Evolutionary conservation across 2,329 filamentous ascomycete genomes (phyloP).

Genomic region (Hirsutella thompsonii): DNA sequence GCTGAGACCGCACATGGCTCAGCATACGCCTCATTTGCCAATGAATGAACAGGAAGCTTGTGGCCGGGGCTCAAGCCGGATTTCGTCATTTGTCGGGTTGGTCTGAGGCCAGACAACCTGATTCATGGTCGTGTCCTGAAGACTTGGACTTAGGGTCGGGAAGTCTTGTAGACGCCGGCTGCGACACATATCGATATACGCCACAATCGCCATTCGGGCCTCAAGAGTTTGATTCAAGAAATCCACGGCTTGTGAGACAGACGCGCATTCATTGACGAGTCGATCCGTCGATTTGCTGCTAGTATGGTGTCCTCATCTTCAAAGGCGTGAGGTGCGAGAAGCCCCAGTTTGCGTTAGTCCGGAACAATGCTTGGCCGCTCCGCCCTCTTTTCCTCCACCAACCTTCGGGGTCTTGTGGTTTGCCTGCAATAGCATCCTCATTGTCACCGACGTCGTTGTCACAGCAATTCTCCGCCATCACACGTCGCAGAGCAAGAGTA

Average conservation of each 20-base stretch:
- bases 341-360: no score
- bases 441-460: no score
- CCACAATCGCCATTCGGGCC: neutral
- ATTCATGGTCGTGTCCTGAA: conserved; percentile 31
- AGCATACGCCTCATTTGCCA: conserved; percentile 46
- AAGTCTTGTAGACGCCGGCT: conserved; percentile 16
- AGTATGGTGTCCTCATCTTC: no score
- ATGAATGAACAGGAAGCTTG: conserved; percentile 38
- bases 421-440: no score
- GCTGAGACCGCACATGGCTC: conserved; percentile 40
- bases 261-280: no score
- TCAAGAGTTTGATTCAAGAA: neutral
- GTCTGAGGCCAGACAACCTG: conserved; percentile 32
- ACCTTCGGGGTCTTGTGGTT: no score
- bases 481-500: neutral
- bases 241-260: no score
- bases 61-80: conserved; percentile 41
- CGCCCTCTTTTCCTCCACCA: no score
- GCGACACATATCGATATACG: neutral
- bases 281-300: no score
- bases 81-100: conserved; percentile 38
- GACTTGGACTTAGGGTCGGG: conserved; percentile 39
- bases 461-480: no score
- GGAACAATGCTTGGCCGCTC: no score
- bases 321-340: no score